A percentile compares a stretch with the other conserved stretches of the same genome.
Conservation (phyloP, 495 filamentous ascomycete genomes). For the Evernia prunastri region DNA sequence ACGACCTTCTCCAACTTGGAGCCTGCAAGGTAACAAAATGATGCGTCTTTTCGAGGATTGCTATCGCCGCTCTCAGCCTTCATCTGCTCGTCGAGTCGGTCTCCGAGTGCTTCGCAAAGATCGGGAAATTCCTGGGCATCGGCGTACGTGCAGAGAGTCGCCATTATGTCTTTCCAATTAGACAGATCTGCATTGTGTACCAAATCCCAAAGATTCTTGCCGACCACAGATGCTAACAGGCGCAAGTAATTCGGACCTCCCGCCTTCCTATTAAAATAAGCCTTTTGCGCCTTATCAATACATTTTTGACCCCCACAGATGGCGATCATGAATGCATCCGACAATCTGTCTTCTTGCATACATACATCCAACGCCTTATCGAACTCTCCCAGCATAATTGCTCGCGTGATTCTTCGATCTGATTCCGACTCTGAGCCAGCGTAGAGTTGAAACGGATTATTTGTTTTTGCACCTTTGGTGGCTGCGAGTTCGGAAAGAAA, state of each 20-base stretch:
- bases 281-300: constrained; percentile 86
- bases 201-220: constrained; percentile 97
- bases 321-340: constrained; percentile 96
- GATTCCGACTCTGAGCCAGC: constrained; percentile 70
- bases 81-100: constrained; percentile 73
- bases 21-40: constrained; percentile 91
- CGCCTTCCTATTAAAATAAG: constrained; percentile 79
- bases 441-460: constrained; percentile 82
- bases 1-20: constrained; percentile 97
- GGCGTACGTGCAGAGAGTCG: constrained; percentile 88
- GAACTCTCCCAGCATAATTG: constrained; percentile 84
- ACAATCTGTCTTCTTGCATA: constrained; percentile 78
- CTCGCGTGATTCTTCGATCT: constrained; percentile 79
- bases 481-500: constrained; percentile 73
- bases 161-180: constrained; percentile 97
- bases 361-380: constrained; percentile 84
- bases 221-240: constrained; percentile 82
- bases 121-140: constrained; percentile 86
- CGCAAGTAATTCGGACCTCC: constrained; percentile 86
- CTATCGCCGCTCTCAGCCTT: constrained; percentile 39
- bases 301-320: constrained; percentile 93
- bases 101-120: constrained; percentile 92
- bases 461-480: constrained; percentile 71
- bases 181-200: constrained; percentile 89
- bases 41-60: constrained; percentile 72